phyloP scores from a whole-genome alignment of 2,329 filamentous ascomycete species.

The Ophiocordyceps robertsii region DNA sequence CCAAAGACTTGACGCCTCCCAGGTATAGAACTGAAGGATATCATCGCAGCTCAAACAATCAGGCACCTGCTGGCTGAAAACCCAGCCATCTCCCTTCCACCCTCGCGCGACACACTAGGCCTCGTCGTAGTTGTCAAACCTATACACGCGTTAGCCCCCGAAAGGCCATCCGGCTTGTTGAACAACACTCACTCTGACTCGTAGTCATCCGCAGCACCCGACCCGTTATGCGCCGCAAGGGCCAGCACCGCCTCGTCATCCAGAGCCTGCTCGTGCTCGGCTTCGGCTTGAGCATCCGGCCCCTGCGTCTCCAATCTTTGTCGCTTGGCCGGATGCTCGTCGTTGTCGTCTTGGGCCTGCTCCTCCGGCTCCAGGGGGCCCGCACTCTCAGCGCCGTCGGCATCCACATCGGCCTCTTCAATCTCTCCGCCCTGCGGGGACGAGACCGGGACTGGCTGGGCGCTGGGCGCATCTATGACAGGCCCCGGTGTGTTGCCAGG shows the following conservation, averaged over 20 bases:
- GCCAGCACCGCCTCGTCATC: conserved; percentile 37
- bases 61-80: neutral
- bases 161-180: neutral
- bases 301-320: conserved; percentile 19
- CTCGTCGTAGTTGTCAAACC: conserved; percentile 27
- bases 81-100: no score
- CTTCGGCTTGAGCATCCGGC: conserved; percentile 7
- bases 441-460: neutral
- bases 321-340: conserved; percentile 27
- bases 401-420: conserved; percentile 1
- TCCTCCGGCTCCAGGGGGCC: conserved; percentile 6
- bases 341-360: conserved; percentile 13
- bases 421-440: neutral
- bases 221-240: conserved; percentile 28
- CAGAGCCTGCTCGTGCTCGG: conserved; percentile 19
- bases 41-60: neutral
- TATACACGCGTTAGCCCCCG: conserved; percentile 5
- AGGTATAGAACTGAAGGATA: neutral
- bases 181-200: conserved; percentile 26
- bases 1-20: neutral
- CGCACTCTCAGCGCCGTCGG: conserved; percentile 3
- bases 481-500: neutral
- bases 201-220: conserved; percentile 23
- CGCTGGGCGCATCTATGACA: neutral
- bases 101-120: conserved; percentile 12